Evolutionary conservation across 805 yeast species (phyloP).

Genomic region (Schizosaccharomyces osmophilus): DNA sequence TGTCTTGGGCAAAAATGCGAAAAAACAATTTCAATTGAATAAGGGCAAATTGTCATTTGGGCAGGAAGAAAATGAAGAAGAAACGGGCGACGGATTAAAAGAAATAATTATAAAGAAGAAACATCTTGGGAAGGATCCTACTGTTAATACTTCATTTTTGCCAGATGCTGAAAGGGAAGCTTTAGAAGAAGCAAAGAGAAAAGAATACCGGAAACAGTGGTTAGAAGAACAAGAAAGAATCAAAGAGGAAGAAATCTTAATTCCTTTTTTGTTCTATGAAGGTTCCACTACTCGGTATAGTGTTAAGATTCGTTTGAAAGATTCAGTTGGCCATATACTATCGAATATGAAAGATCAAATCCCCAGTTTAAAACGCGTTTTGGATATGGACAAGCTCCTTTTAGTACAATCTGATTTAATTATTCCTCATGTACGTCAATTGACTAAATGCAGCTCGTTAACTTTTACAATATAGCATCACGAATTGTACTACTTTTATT

Average conservation of each 20-base stretch:
- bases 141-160: not conserved
- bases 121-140: not conserved
- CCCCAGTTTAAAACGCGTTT: conserved; percentile 10
- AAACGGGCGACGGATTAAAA: not conserved
- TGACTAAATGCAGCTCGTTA: not conserved
- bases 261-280: conserved; percentile 11
- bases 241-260: conserved; percentile 6
- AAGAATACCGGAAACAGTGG: conserved; percentile 5
- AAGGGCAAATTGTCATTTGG: not conserved
- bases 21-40: not conserved
- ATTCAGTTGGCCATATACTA: conserved; percentile 11
- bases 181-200: conserved; percentile 2
- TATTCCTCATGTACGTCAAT: conserved; percentile 10
- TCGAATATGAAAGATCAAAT: conserved; percentile 10
- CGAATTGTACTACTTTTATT: conserved; percentile 11
- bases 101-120: not conserved
- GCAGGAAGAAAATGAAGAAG: not conserved
- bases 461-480: conserved; percentile 6
- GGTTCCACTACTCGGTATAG: conserved; percentile 9
- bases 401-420: conserved; percentile 12
- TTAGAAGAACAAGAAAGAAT: conserved; percentile 7
- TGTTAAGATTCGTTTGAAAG: conserved; percentile 11
- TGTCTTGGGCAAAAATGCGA: not conserved
- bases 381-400: conserved; percentile 13
- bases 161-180: not conserved